Evolutionary conservation across 176 grass and related monocot species (phyloP), one percentile per base, ranked within the genome.

Genomic region (Oryza nivara): DNA sequence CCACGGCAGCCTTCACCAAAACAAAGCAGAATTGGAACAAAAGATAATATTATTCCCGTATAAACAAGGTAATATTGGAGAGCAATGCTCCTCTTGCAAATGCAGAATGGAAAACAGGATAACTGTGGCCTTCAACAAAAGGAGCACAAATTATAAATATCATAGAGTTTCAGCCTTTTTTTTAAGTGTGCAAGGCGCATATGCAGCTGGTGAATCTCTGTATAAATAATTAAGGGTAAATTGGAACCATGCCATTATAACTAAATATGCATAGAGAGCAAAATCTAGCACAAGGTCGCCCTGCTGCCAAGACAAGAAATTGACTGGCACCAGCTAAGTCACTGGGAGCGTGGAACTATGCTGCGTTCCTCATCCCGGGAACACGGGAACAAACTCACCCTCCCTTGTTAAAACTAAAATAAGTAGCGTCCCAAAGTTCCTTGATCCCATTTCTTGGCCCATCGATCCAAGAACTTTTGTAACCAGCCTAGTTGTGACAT

Each of bases 401-500:
- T 44, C 43, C 43, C 43, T 44, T 44, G 9, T 10, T 9, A 44
- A 44, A 44, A 44, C 43, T 44, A 44, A 10, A 44, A 2, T 10
- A 44, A 2, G 43, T 10, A 44, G 9, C 43, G 2, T 44, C 43
- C 43, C 43, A 44, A 44, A 44, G 43, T 44, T 44, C 9, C 9
- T 44, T 0, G 43, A 44, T 44, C 43, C 6, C 40, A 7, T 44
- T 44, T 9, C 43, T 44, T 10, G 43, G 10, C 2, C 43, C 43
- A 44, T 44, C 9, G 43, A 44, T 44, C 43, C 9, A 7, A 9
- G 43, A 44, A 44, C 43, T 9, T 44, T 44, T 7, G 43, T 44
- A 44, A 44, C 43, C 43, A 73, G 61, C 40, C 61, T 79, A 52
- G 40, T 16, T 83, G 47, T 74, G 38, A 77, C 45, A 86, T 77